These are phyloP conservation scores for Leptographium galeiforme DNA, from an alignment of 2,329 filamentous ascomycete genomes.

Conservation along the genomic window DNA sequence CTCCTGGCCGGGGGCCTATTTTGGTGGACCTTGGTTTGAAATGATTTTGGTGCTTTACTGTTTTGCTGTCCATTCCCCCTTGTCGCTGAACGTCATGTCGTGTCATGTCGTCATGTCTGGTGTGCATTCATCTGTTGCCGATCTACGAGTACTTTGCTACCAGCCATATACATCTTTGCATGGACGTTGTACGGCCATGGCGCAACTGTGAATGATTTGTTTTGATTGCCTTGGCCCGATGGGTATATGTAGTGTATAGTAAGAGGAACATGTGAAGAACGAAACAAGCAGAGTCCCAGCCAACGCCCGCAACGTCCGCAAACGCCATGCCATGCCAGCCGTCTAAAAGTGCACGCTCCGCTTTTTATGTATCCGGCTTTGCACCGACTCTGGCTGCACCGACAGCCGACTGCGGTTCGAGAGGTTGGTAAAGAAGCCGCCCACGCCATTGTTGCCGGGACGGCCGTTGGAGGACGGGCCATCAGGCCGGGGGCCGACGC, in stretches of 20 bases:
- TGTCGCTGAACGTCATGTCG: background rate
- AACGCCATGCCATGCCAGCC: background rate
- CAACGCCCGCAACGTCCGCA: background rate
- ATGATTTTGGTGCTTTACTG: background rate
- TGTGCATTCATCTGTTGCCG: no score
- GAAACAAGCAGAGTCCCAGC: background rate
- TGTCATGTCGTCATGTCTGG: background rate
- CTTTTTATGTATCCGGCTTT: conserved; percentile 20
- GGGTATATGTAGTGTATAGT: background rate
- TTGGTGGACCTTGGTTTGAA: background rate
- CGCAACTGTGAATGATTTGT: no score
- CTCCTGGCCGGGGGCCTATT: background rate
- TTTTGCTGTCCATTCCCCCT: background rate
- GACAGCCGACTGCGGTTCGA: background rate
- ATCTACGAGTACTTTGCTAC: background rate
- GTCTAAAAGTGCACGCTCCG: conserved; percentile 18
- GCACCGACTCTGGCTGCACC: background rate
- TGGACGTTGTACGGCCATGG: background rate
- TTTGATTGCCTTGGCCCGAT: background rate
- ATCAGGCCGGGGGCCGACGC: conserved; percentile 25
- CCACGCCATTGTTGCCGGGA: background rate
- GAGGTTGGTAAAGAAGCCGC: conserved; percentile 4
- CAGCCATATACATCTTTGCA: background rate
- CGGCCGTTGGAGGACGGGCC: conserved; percentile 1
- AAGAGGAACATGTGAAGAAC: background rate